phyloP scores from a whole-genome alignment of 139 green algal species.

The Tetraselmis striata region DNA sequence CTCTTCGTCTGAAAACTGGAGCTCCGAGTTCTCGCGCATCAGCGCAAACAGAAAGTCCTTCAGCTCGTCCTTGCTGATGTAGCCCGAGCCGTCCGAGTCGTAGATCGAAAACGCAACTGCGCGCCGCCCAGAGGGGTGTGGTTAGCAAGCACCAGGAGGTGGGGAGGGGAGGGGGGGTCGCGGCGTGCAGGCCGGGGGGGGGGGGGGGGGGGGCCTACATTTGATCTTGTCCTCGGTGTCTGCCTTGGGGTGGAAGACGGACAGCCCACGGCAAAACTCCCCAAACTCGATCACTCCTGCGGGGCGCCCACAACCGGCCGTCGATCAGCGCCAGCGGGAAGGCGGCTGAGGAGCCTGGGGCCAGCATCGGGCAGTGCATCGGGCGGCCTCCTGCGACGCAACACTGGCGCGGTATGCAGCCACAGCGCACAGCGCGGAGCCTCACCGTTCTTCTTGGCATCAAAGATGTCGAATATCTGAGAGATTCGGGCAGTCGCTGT shows the following conservation, averaged over 20 bases:
- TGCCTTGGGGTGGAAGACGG: constrained; percentile 59
- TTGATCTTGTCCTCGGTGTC: constrained; percentile 47
- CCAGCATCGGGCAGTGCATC: too few species aligned
- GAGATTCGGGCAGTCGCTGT: not conserved
- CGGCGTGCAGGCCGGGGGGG: not conserved
- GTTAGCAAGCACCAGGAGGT: not conserved
- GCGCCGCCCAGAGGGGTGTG: not conserved
- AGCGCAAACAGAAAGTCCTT: constrained; percentile 54
- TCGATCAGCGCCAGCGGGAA: too few species aligned
- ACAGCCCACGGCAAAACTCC: constrained; percentile 54
- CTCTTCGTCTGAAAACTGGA: constrained; percentile 44
- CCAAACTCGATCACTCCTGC: constrained; percentile 60
- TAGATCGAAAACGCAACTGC: constrained; percentile 68
- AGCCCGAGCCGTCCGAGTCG: constrained; percentile 47
- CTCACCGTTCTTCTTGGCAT: constrained; percentile 53
- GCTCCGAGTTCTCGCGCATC: constrained; percentile 55
- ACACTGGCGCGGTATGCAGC: too few species aligned
- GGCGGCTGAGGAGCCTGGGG: not conserved
- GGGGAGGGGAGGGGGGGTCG: not conserved
- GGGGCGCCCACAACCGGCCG: too few species aligned
- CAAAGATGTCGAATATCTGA: constrained; percentile 62
- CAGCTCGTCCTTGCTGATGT: constrained; percentile 54
- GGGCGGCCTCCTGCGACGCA: too few species aligned
- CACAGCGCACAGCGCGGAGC: too few species aligned
- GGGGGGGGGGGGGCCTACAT: constrained; percentile 26